Base-by-base conservation (phyloP, 2,329 filamentous ascomycete species). In the Diaporthe velutina region DNA sequence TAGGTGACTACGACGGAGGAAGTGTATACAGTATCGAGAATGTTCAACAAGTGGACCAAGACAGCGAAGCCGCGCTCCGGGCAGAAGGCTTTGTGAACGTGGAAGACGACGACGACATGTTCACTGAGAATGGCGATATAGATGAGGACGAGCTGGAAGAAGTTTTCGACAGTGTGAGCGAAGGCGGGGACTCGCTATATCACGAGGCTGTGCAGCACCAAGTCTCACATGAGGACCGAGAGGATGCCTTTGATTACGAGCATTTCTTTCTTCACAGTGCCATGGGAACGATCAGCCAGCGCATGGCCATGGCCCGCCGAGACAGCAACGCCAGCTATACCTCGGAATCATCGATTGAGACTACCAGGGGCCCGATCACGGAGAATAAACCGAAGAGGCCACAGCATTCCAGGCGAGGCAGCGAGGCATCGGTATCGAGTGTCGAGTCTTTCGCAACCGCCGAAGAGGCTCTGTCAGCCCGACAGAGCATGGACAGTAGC, bases 191-290 rank as follows among this genome's bases (percentile, higher is more conserved):
- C 71, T 90, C 90, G 17, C 85, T 92, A 9, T 92, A 93, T 79
- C 90, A 93, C 78, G 91, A 92, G 78, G 86, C 88, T 0, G 82
- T 88, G 64, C 87, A 90, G 72, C 88, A 90, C 70, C 88, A 89
- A 12, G 85, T 93, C 8, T 95, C 95, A 0, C 96, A 98, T 80
- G 96, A 98, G 84, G 95, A 98, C 82, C 93, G 96, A 28, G 93
- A 96, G 78, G 96, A 98, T 83, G 96, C 96, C 1, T 98, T 98
- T 80, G 96, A 98, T 82, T 98, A 98, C 77, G 94, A 98, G 82
- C 93, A 98, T 81, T 98, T 98, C 84, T 98, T 98, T 83, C 88
- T 98, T 19, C 95, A 98, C 82, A 98, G 95, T 78, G 95, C 95
- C 15, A 93, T 98, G 89, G 95, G 95, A 8, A 95, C 90, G 3